Percentiles rank a stretch among this genome's conserved stretches.
phyloP scores from a whole-genome alignment of 1,284 basidiomycete genomes.

The Peniophora sp. region DNA sequence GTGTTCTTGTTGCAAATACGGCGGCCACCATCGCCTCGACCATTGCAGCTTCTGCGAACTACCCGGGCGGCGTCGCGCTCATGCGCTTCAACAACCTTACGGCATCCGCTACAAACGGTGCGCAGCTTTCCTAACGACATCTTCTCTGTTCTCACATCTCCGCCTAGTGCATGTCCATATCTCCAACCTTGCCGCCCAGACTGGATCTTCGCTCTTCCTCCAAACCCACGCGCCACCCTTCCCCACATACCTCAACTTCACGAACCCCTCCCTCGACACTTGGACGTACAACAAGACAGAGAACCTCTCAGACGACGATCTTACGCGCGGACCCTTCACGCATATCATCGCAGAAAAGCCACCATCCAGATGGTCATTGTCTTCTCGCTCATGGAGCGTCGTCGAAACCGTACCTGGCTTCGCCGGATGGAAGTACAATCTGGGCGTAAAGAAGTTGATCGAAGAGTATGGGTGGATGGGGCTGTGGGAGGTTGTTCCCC shows the following conservation, averaged over 20 bases:
- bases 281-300: slow-evolving; percentile 83
- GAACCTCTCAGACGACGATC: slow-evolving; percentile 34
- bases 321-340: slow-evolving; percentile 38
- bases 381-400: slow-evolving; percentile 5
- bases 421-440: slow-evolving; percentile 34
- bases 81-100: slow-evolving; percentile 48
- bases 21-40: slow-evolving; percentile 45
- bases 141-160: not conserved
- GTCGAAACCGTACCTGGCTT: slow-evolving; percentile 31
- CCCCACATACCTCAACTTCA: slow-evolving; percentile 16
- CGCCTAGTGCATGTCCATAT: slow-evolving; percentile 60
- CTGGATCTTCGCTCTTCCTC: slow-evolving; percentile 85
- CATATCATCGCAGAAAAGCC: slow-evolving; percentile 50
- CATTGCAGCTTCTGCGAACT: slow-evolving; percentile 67
- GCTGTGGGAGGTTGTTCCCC: slow-evolving; percentile 24
- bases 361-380: not conserved
- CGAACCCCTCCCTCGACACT: slow-evolving; percentile 9
- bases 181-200: slow-evolving; percentile 81
- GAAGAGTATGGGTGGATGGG: slow-evolving; percentile 13
- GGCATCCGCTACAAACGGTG: slow-evolving; percentile 25
- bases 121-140: slow-evolving; percentile 1
- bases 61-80: slow-evolving; percentile 85
- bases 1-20: slow-evolving; percentile 45
- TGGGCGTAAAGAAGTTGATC: slow-evolving; percentile 10
- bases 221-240: slow-evolving; percentile 59